phyloP scores from a whole-genome alignment of 2,329 filamentous ascomycete genomes.

The Colletotrichum zoysiae region DNA sequence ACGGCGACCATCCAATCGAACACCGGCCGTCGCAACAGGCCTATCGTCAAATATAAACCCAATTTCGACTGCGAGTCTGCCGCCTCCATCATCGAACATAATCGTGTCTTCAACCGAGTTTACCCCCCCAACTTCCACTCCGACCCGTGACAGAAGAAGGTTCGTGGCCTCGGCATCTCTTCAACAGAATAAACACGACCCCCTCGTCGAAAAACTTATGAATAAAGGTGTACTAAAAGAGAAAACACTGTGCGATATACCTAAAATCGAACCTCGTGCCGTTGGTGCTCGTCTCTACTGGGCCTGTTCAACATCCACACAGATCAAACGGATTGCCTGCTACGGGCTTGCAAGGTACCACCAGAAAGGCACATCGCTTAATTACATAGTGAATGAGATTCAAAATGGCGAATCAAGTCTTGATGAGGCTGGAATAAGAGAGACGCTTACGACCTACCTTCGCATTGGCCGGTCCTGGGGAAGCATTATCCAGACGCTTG shows the following conservation, averaged over 20 bases:
- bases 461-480: background rate
- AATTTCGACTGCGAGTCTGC: background rate
- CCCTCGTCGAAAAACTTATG: background rate
- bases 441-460: background rate
- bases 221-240: background rate
- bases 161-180: background rate
- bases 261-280: background rate
- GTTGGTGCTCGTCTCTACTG: background rate
- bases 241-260: background rate
- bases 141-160: background rate
- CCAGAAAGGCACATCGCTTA: background rate
- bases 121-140: background rate
- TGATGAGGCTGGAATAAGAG: background rate
- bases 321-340: background rate
- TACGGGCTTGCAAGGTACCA: background rate
- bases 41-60: background rate
- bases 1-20: background rate
- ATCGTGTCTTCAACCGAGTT: background rate
- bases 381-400: background rate
- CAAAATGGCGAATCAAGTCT: background rate
- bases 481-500: background rate
- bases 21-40: background rate
- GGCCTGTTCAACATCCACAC: background rate
- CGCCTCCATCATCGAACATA: background rate
- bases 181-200: background rate